Base-by-base conservation (phyloP, 441 rosid genomes). In the Cnidoscolus chayamansa region DNA sequence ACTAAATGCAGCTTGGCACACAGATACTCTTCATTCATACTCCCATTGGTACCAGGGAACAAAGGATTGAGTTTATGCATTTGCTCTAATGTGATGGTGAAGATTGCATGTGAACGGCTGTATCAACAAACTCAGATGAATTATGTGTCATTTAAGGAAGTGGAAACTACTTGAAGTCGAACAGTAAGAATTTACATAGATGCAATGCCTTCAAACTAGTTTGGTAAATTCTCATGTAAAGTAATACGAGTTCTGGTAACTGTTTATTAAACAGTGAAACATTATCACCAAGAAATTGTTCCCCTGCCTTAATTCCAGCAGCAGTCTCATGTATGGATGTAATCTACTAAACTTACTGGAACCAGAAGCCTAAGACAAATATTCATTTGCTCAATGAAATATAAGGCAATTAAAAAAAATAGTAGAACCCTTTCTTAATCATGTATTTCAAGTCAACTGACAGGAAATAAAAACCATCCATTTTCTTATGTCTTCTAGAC, bases 81-180 rank as follows among this genome's bases (percentile, higher is more conserved):
- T 81, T 93, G 97, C 91, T 95, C 97, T 79, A 95, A 79, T 35
- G 97, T 90, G 86, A 95, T 90, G 77, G 98, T 95, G 83, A 95
- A 95, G 79, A 95, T 95, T 30, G 99, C 99, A 88, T 95, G 99
- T 71, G 99, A 95, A 68, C 99, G 99, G 83, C 99, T 94, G 80
- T 76, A 81, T 16, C 64, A 55, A 66, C 63, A 66, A 60, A 75
- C 25, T 59, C 70, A 76, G 60, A 67, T 67, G 75, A 66, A 67
- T 74, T 30, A 65, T 12, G 45, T 6, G 51, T 78, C 68, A 76
- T n/a, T 62, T 35, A 63, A 64, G 63, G 12, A 35, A 32, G 43
- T 19, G 3, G 61, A 10, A 56, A 20, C 16, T 35, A 73, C 47
- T 66, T 43, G 43, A 56, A 30, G 62, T 47, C 58, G 35, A 43